Evolutionary conservation across 306 rosid species (phyloP).

Genomic region (Abrus pulchellus): DNA sequence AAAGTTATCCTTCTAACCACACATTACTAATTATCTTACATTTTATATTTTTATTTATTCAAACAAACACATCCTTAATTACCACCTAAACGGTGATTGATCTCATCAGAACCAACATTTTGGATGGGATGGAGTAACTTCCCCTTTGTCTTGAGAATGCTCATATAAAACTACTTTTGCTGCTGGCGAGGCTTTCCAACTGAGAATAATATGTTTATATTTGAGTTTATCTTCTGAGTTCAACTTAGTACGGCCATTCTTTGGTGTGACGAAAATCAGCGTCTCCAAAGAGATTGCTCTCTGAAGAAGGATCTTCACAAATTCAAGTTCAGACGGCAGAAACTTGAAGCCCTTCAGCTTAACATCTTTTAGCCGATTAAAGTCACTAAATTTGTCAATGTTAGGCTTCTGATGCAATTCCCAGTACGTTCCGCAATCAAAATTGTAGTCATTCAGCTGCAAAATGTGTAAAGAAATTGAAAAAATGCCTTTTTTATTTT

Average conservation of each 20-base stretch:
- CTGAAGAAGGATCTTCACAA: constrained; percentile 44
- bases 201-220: not conserved
- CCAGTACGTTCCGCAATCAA: constrained; percentile 47
- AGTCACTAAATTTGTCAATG: not conserved
- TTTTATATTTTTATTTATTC: not conserved
- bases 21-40: too few species aligned
- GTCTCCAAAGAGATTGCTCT: constrained; percentile 44
- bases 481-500: not conserved
- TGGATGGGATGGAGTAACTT: not conserved
- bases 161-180: not conserved
- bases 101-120: constrained; percentile 13
- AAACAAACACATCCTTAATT: not conserved
- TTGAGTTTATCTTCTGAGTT: not conserved
- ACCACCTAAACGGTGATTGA: not conserved
- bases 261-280: constrained; percentile 41
- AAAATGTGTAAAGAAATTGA: not conserved
- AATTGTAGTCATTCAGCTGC: constrained; percentile 46
- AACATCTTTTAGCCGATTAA: constrained; percentile 36
- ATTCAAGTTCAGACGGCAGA: constrained; percentile 4
- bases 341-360: constrained; percentile 55
- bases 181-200: constrained; percentile 33
- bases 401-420: constrained; percentile 45
- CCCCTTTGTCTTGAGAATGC: not conserved
- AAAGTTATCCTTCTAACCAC: too few species aligned
- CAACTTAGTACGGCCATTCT: not conserved